A percentile compares a stretch with the other conserved stretches of the same genome.
Conservation (phyloP, 129 eudicot genomes). For the Flaveria linearis region DNA sequence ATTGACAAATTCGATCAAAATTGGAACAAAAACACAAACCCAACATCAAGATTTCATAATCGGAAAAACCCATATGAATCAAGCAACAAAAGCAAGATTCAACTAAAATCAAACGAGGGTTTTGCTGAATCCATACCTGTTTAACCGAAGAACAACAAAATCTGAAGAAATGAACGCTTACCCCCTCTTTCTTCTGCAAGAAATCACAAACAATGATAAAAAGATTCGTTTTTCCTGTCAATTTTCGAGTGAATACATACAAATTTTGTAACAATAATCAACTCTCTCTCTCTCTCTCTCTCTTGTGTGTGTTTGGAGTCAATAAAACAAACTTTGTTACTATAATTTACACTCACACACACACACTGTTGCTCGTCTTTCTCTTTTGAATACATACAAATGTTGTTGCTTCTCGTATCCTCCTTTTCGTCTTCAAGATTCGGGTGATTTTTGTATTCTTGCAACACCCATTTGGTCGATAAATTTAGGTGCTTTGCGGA, state of each 20-base stretch:
- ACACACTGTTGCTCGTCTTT: constrained; percentile 2
- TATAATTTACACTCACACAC: constrained; percentile 15
- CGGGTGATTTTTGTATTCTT: constrained; percentile 20
- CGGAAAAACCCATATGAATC: constrained; percentile 27
- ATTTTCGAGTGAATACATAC: constrained; percentile 16
- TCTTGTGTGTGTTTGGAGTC: background rate
- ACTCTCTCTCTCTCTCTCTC: constrained; percentile 10
- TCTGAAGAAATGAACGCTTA: background rate
- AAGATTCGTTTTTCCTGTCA: constrained; percentile 33
- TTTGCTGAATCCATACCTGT: constrained; percentile 19
- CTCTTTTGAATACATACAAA: constrained; percentile 36
- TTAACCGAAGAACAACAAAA: constrained; percentile 28
- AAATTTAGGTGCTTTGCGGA: constrained; percentile 36
- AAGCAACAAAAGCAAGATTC: constrained; percentile 13
- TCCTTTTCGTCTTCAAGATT: constrained; percentile 29
- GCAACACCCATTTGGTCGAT: constrained; percentile 7
- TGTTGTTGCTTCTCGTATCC: constrained; percentile 28
- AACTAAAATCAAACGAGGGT: constrained; percentile 22
- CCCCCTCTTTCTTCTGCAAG: background rate
- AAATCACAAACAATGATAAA: constrained; percentile 29
- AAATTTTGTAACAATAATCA: constrained; percentile 25
- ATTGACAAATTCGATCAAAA: constrained; percentile 8
- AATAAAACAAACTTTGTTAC: constrained; percentile 34
- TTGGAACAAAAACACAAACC: constrained; percentile 17
- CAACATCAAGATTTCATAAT: constrained; percentile 19